Base-by-base conservation (phyloP, 495 filamentous ascomycete species). In the Penicillium coprophilum region DNA sequence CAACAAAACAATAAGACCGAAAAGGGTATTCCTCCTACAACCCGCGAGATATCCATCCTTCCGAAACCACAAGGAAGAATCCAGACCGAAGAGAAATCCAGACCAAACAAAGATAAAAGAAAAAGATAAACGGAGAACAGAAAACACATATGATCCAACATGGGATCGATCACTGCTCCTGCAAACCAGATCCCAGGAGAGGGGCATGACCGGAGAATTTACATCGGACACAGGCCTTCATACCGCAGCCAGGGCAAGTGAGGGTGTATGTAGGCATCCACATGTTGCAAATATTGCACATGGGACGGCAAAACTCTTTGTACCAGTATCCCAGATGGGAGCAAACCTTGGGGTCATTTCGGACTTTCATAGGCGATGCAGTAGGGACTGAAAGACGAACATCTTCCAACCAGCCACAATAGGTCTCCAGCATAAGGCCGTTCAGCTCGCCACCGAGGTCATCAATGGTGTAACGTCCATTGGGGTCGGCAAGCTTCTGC, bases 211-310 rank as follows among this genome's bases (percentile, higher is more conserved):
- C 36, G 19, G 50, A 24, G 46, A 69, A 77, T 57, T 70, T 75
- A 56, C 73, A 76, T 13, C 59, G 48, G 8, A 75, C 58, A 41
- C 72, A 76, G 11, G 62, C 68, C 56, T 62, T 64, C 6, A 56
- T 24, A 11, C 69, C 67, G 50, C 74, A 76, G 8, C 58, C 58
- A 1, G 69, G 64, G 44, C 74, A 77, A 2, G 51, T 65, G 9
- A 75, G 53, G 11, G 59, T 60, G 21, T 60, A 76, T 6, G 75
- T 57, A 0, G 74, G 74, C 58, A 44, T 61, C 64, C 66, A 75
- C 6, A 64, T 49, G 45, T 63, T 52, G 52, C 74, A 77, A 0
- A 36, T 28, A 15, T 65, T 56, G 49, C 74, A 77, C 48, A 65
- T 49, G 2, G 49, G 43, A 12, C 19, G 24, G 7, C 52, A 59